phyloP scores from a whole-genome alignment of 2,329 filamentous ascomycete genomes.

The Incumbomyces delicatus region DNA sequence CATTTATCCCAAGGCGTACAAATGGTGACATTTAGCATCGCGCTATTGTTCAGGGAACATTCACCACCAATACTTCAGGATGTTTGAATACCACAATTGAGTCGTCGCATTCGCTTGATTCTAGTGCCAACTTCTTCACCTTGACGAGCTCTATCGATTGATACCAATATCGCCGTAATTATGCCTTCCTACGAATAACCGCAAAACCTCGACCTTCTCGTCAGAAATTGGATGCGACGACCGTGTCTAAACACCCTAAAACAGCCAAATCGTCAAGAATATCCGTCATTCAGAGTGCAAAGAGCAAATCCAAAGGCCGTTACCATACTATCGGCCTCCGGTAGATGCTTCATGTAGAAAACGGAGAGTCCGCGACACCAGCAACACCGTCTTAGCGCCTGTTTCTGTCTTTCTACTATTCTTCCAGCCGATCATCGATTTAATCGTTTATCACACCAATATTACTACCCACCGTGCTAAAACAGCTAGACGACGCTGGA shows the following conservation, averaged over 20 bases:
- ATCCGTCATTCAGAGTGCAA: neutral
- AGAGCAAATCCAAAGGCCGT: neutral
- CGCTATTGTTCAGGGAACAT: too few relatives aligned
- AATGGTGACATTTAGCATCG: too few relatives aligned
- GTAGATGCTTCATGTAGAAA: neutral
- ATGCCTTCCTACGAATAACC: neutral
- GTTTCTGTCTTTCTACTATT: neutral
- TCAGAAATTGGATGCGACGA: slow-evolving; percentile 26
- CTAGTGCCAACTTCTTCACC: neutral
- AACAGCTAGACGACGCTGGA: neutral
- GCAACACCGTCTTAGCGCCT: neutral
- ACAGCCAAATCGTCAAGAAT: neutral
- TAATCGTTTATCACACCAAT: neutral
- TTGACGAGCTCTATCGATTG: neutral
- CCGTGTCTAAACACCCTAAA: too few relatives aligned
- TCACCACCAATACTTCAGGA: too few relatives aligned
- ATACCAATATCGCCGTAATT: neutral
- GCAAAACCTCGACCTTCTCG: slow-evolving; percentile 54
- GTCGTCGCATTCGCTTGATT: neutral
- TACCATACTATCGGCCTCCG: neutral
- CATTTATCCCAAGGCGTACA: too few relatives aligned
- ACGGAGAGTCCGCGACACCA: neutral
- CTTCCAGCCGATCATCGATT: neutral
- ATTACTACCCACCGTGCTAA: neutral
- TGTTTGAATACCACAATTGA: too few relatives aligned